Evolutionary conservation across 2,329 filamentous ascomycete species (phyloP).

Genomic region (Trichoderma endophyticum): DNA sequence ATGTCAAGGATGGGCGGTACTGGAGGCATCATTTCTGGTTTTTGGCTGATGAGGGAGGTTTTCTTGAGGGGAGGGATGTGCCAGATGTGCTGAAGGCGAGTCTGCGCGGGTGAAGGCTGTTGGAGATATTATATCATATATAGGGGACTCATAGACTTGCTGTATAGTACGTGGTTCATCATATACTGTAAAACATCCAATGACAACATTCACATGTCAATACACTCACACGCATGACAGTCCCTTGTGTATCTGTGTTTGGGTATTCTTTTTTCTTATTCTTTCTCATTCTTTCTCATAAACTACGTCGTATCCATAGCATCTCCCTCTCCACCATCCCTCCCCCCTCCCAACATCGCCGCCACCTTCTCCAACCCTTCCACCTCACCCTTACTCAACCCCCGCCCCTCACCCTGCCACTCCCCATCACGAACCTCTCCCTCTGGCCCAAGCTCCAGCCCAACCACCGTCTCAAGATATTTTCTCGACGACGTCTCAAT

Average conservation of each 20-base stretch:
- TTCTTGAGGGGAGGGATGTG: conserved; percentile 32
- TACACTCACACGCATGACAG: background rate
- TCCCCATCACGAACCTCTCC: conserved; percentile 64
- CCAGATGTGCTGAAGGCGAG: conserved; percentile 22
- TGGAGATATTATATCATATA: background rate
- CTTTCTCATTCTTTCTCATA: background rate
- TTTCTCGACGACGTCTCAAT: conserved; percentile 75
- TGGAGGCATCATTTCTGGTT: conserved; percentile 53
- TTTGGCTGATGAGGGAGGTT: conserved; percentile 39
- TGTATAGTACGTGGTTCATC: background rate
- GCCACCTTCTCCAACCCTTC: conserved; percentile 54
- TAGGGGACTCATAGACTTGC: background rate
- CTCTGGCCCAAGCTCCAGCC: conserved; percentile 60
- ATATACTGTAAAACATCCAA: background rate
- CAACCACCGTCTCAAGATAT: conserved; percentile 69
- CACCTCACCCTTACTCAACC: conserved; percentile 51
- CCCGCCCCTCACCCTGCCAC: conserved; percentile 56
- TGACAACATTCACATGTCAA: background rate
- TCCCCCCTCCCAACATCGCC: conserved; percentile 38
- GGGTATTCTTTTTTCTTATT: background rate
- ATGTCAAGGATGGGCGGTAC: conserved; percentile 31
- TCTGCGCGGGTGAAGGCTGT: conserved; percentile 9
- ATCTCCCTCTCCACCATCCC: conserved; percentile 17
- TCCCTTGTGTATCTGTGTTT: background rate
- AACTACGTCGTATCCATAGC: conserved; percentile 31